Conservation (phyloP, 768 basidiomycete genomes). For the Chalciporus sphaerocephalus region DNA sequence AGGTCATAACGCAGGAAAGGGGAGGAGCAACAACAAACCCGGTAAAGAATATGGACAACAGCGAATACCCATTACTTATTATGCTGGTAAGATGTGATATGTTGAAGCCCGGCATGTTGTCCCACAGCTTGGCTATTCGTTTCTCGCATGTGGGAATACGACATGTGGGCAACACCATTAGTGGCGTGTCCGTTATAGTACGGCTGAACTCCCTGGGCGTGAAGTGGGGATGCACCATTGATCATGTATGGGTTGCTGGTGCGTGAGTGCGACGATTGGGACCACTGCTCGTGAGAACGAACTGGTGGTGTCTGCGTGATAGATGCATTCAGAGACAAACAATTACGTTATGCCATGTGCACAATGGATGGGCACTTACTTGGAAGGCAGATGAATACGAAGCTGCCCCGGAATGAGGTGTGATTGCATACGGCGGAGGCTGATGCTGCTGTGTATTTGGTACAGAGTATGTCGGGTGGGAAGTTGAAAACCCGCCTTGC, state of each 20-base stretch:
- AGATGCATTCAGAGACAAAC: conserved; percentile 8
- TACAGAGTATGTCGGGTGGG: conserved; percentile 27
- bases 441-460: conserved; percentile 19
- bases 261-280: conserved; percentile 24
- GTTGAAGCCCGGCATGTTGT: conserved; percentile 27
- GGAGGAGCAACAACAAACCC: conserved; percentile 9
- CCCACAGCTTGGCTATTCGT: conserved; percentile 14
- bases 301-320: conserved; percentile 11
- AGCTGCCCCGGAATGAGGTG: conserved; percentile 17
- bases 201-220: conserved; percentile 22
- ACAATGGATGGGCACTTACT: conserved; percentile 10
- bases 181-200: conserved; percentile 23
- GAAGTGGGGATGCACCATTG: conserved; percentile 17
- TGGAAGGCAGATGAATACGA: conserved; percentile 26
- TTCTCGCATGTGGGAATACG: conserved; percentile 29
- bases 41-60: not conserved
- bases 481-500: conserved; percentile 34
- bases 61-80: conserved; percentile 17
- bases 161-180: conserved; percentile 9
- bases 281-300: conserved; percentile 24
- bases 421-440: conserved; percentile 14
- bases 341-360: not conserved
- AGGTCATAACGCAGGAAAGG: not conserved
- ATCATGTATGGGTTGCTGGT: conserved; percentile 14
- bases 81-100: conserved; percentile 29